These are phyloP conservation scores for Dryas drummondii DNA, from an alignment of 306 rosid genomes.

Conservation along the genomic window DNA sequence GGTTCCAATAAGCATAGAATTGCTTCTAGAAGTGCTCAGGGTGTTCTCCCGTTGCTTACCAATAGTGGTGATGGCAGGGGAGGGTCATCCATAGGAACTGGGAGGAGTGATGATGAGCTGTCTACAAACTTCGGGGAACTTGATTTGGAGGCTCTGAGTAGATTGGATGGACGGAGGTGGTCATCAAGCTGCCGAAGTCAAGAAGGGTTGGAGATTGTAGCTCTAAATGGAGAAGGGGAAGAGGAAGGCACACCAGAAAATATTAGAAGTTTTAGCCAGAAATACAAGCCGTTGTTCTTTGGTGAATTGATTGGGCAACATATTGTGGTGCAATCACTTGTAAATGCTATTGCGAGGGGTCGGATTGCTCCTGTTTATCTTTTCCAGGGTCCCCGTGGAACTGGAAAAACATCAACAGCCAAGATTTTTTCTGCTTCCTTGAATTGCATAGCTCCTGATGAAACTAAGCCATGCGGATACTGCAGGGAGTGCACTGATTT, in stretches of 20 bases:
- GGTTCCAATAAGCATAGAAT: slow-evolving; percentile 54
- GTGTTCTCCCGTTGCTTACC: slow-evolving; percentile 77
- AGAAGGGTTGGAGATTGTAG: slow-evolving; percentile 82
- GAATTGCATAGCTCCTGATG: slow-evolving; percentile 74
- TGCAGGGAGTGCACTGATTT: slow-evolving; percentile 78
- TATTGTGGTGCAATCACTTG: slow-evolving; percentile 90
- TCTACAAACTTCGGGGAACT: slow-evolving; percentile 92
- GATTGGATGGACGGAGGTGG: slow-evolving; percentile 97
- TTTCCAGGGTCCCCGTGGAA: slow-evolving; percentile 97
- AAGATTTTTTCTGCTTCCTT: slow-evolving; percentile 87
- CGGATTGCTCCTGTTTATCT: slow-evolving; percentile 96
- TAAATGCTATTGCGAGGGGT: slow-evolving; percentile 70
- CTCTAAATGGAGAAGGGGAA: slow-evolving; percentile 69
- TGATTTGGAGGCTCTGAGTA: slow-evolving; percentile 95
- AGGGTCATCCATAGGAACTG: slow-evolving; percentile 82
- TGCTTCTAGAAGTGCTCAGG: slow-evolving; percentile 64
- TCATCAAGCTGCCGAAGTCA: slow-evolving; percentile 94
- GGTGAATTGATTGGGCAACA: slow-evolving; percentile 86
- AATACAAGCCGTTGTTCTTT: slow-evolving; percentile 81
- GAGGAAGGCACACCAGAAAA: slow-evolving; percentile 74
- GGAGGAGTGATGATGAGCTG: slow-evolving; percentile 88
- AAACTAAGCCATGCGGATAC: slow-evolving; percentile 85
- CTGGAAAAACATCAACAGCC: slow-evolving; percentile 92
- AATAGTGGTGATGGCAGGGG: slow-evolving; percentile 59
- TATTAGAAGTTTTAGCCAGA: slow-evolving; percentile 65